Evolutionary conservation across 2,329 filamentous ascomycete genomes (phyloP).

Genomic region (Zelopaecilomyces penicillatus): DNA sequence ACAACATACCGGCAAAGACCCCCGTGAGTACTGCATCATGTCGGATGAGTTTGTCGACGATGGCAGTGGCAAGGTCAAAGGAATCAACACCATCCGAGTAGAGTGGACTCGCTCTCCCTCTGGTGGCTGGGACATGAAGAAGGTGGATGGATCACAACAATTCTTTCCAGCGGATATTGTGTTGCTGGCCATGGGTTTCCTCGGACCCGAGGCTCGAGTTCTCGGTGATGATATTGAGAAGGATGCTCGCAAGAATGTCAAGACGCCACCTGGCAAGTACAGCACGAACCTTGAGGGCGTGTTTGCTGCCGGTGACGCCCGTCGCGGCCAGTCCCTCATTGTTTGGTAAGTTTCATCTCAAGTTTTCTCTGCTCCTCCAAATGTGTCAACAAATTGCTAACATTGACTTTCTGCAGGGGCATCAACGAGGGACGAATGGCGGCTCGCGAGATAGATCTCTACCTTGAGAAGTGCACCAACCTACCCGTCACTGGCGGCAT

Average conservation of each 20-base stretch:
- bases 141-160: constrained; percentile 83
- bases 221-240: constrained; percentile 84
- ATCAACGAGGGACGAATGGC: constrained; percentile 95
- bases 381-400: constrained; percentile 9
- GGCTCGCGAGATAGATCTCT: constrained; percentile 85
- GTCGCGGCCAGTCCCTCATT: constrained; percentile 88
- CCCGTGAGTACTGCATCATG: constrained; percentile 97
- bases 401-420: constrained; percentile 50
- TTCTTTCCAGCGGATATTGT: constrained; percentile 96
- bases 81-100: constrained; percentile 90
- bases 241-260: constrained; percentile 90
- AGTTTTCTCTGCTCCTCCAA: not conserved
- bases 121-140: constrained; percentile 98
- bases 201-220: constrained; percentile 83
- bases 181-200: constrained; percentile 92
- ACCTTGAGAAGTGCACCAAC: constrained; percentile 68
- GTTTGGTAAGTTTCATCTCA: constrained; percentile 62
- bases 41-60: constrained; percentile 93
- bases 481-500: constrained; percentile 91
- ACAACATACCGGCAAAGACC: constrained; percentile 92
- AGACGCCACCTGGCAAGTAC: constrained; percentile 83
- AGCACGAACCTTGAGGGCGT: constrained; percentile 80
- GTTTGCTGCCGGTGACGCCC: constrained; percentile 91
- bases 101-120: constrained; percentile 88
- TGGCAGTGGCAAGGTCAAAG: constrained; percentile 78